phyloP scores from a whole-genome alignment of 768 basidiomycete genomes.

The Asterophora parasitica region DNA sequence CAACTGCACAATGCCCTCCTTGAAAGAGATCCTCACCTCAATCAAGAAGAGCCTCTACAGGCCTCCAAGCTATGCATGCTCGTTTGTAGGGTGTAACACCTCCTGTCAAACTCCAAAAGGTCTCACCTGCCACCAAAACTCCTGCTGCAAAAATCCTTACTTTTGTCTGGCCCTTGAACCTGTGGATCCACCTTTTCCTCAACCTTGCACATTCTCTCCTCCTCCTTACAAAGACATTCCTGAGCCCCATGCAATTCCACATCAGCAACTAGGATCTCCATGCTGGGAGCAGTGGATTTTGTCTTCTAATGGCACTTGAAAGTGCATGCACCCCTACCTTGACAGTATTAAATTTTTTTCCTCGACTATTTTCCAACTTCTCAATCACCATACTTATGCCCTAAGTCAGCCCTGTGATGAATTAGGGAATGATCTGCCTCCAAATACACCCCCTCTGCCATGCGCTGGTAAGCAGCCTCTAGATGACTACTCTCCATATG shows the following conservation, averaged over 20 bases:
- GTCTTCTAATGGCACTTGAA: not conserved
- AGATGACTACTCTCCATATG: not conserved
- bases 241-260: not conserved
- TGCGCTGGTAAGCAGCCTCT: not conserved
- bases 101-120: not conserved
- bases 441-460: not conserved
- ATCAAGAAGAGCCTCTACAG: not conserved
- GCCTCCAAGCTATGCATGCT: not conserved
- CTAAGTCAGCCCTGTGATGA: conserved; percentile 1
- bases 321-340: not conserved
- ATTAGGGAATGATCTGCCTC: not conserved
- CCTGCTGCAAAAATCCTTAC: conserved; percentile 1
- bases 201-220: not conserved
- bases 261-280: not conserved
- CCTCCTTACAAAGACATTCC: not conserved
- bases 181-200: not conserved
- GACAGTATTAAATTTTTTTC: not conserved
- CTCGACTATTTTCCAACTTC: not conserved
- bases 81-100: not conserved
- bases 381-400: not conserved
- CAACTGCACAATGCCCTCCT: not conserved
- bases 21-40: not conserved
- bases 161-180: not conserved
- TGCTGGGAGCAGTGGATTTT: not conserved
- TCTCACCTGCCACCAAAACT: not conserved